These are phyloP conservation scores for Ocimum tenuiflorum DNA, from an alignment of 257 asterid genomes.

Conservation along the genomic window DNA sequence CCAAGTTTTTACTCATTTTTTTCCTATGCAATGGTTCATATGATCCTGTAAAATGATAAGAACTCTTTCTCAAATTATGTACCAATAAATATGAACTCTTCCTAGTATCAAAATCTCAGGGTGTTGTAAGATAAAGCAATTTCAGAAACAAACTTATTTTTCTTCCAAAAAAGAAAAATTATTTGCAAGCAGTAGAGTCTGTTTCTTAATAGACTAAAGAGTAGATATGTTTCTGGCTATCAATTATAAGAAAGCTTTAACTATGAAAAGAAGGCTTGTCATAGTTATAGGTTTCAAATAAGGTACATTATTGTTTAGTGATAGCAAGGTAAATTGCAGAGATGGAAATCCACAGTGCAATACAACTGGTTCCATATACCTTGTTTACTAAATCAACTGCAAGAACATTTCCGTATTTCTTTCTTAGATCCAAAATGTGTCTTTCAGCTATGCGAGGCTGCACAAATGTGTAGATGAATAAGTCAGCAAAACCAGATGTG, in stretches of 20 bases:
- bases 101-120: background rate
- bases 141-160: conserved; percentile 4
- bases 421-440: conserved; percentile 82
- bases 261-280: background rate
- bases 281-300: background rate
- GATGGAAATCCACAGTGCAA: background rate
- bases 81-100: no score
- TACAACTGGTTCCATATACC: conserved; percentile 39
- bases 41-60: no score
- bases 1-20: background rate
- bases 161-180: background rate
- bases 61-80: no score
- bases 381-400: conserved; percentile 80
- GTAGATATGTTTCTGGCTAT: background rate
- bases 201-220: background rate
- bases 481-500: conserved; percentile 17
- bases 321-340: background rate
- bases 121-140: background rate
- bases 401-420: conserved; percentile 87
- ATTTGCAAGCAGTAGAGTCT: background rate
- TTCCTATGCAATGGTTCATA: background rate
- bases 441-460: conserved; percentile 90
- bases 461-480: conserved; percentile 19
- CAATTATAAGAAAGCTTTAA: background rate
- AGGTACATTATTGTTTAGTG: background rate